Base-by-base conservation (phyloP, 352 stramenopile genomes). In the Globisporangium uncinulatum region DNA sequence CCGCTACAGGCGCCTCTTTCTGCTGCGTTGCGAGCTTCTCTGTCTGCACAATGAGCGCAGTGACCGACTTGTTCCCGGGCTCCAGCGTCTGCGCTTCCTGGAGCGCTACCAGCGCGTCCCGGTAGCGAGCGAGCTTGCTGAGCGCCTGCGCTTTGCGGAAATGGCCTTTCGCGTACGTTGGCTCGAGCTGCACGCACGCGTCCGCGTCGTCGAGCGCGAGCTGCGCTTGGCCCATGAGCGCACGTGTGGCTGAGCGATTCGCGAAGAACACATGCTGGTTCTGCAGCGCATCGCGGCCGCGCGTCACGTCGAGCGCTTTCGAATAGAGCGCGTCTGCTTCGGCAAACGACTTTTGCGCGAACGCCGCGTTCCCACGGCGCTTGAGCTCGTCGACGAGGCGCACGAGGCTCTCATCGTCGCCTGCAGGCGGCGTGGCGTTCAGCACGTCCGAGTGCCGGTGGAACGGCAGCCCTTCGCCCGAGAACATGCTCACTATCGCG, bases 241-340 rank as follows among this genome's bases (percentile, higher is more conserved):
- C 81, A 60, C 88, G 87, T 56, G 88, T 73, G 8, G 92, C 93
- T 50, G 84, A 92, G 19, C 89, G 83, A 59, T 98, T 98, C 42
- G 86, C 82, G 52, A 79, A 87, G 51, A 97, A 85, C 50, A 94
- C 87, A 67, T 95, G 84, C 69, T 89, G 72, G 63, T 83, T 88
- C 46, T 70, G 66, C 51, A 75, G 67, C 56, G 63, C 66, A 44
- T 89, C 66, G 42, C 53, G 64, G 44, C 36, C 65, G 43, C 41
- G 43, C 59, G 90, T 89, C 56, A 94, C 58, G 29, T 97, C 82
- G 57, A 99, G 89, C 36, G 87, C 96, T 66, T 97, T 98, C 56
- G 80, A 81, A 77, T 99, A 99, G n/a, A 99, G 78, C 56, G 90
- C 77, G 52, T 98, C 92, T 17, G 95, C 96, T 61, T 98, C 93